Evolutionary conservation across 257 asterid genomes (phyloP).

Genomic region (Rehmannia glutinosa): DNA sequence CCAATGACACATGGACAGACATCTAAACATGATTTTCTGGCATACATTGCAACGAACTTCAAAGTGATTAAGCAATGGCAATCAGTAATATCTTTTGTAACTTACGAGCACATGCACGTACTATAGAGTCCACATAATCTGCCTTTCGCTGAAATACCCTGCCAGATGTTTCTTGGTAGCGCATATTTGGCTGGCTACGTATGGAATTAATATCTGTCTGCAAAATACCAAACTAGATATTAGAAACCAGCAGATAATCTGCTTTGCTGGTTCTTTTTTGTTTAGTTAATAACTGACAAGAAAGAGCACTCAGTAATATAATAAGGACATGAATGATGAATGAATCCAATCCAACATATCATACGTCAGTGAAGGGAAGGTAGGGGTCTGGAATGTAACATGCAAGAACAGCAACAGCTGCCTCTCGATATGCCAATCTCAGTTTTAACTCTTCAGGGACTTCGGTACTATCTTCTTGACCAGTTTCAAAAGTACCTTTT

Average conservation of each 20-base stretch:
- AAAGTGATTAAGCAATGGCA: not conserved
- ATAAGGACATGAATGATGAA: slow-evolving; percentile 9
- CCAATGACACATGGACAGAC: not conserved
- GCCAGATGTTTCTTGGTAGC: slow-evolving; percentile 59
- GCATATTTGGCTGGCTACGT: slow-evolving; percentile 82
- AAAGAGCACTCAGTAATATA: slow-evolving; percentile 6
- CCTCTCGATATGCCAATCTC: slow-evolving; percentile 96
- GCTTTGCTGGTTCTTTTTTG: not conserved
- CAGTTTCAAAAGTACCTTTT: slow-evolving; percentile 97
- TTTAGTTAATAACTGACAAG: not conserved
- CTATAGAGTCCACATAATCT: slow-evolving; percentile 77
- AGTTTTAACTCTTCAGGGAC: slow-evolving; percentile 93
- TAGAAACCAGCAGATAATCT: not conserved
- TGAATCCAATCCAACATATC: slow-evolving; percentile 4
- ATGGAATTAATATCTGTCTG: slow-evolving; percentile 92
- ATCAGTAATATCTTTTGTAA: slow-evolving; percentile 21
- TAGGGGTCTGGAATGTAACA: slow-evolving; percentile 84
- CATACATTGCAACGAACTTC: not conserved
- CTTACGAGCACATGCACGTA: slow-evolving; percentile 98
- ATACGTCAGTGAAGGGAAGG: slow-evolving; percentile 70
- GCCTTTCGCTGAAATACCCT: slow-evolving; percentile 74
- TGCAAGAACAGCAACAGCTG: slow-evolving; percentile 94
- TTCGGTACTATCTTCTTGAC: slow-evolving; percentile 90
- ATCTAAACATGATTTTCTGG: not conserved
- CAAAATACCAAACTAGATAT: slow-evolving; percentile 24